Evolutionary conservation across 2,329 filamentous ascomycete species (phyloP).

Genomic region (Chaetothyriales sp.): DNA sequence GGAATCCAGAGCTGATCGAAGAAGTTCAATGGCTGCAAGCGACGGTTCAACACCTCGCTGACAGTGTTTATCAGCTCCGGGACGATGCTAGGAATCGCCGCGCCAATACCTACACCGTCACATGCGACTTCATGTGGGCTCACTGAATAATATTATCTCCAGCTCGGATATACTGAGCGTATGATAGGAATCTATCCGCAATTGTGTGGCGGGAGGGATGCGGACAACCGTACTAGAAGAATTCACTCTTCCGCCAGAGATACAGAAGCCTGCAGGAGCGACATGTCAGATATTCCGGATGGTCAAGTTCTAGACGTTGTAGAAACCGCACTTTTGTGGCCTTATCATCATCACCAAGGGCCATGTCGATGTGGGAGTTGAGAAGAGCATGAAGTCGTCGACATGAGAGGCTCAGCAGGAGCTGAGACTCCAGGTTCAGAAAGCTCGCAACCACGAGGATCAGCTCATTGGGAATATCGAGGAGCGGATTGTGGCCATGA

Average conservation of each 20-base stretch:
- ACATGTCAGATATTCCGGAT: slow-evolving; percentile 11
- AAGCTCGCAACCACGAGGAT: slow-evolving; percentile 5
- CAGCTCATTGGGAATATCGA: slow-evolving; percentile 10
- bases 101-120: no score
- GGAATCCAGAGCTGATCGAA: no score
- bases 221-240: slow-evolving; percentile 6
- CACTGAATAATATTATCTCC: slow-evolving; percentile 8
- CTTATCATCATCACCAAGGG: slow-evolving; percentile 2
- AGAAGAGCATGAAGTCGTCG: slow-evolving; percentile 9
- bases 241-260: slow-evolving; percentile 4
- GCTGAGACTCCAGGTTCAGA: slow-evolving; percentile 7
- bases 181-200: slow-evolving; percentile 4
- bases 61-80: no score
- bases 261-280: slow-evolving; percentile 8
- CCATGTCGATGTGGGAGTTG: slow-evolving; percentile 4
- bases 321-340: slow-evolving; percentile 7
- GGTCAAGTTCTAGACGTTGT: slow-evolving; percentile 7
- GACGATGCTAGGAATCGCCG: no score
- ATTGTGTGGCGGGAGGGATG: slow-evolving; percentile 2
- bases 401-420: slow-evolving; percentile 9
- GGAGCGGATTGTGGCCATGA: slow-evolving; percentile 4
- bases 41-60: no score
- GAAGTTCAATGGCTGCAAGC: no score
- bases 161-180: slow-evolving; percentile 3
- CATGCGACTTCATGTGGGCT: slow-evolving; percentile 9